Evolutionary conservation across 1,139 yeast genomes (phyloP), one percentile per base, ranked within the genome.

Genomic region (Zygoascus meyerae): DNA sequence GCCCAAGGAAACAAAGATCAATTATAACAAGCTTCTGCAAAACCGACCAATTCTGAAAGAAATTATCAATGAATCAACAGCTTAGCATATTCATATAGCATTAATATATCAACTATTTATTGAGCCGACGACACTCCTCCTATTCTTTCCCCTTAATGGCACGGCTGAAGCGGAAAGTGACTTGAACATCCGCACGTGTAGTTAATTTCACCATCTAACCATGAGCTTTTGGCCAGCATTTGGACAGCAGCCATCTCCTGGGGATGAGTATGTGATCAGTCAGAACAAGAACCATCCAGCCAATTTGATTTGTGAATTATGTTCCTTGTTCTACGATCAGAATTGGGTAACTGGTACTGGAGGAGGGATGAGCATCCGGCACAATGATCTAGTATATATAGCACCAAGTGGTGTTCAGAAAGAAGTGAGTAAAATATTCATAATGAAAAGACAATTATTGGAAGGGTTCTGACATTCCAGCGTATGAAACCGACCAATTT

Each of bases 281-380:
- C 9, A 31, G 30, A 83, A 83, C 58, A 79, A 83, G 5, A 64
- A 69, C 40, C 95, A 87, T 61, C 95, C 96, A 0, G 95, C 95
- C 3, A 83, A 84, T 58, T 69, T 85, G 57, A 85, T 90, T 53
- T 87, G 95, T 62, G 86, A 84, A 54, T 72, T 90, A 34, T 89
- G 97, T 63, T 72, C 78, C 44, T 69, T 78, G 28, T 86, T 90
- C 62, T 90, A 85, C 63, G 74, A 78, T 58, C 83, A 83, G 61
- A 83, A 86, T 48, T 89, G 97, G 96, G 94, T 87, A 53, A 84
- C 95, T 0, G 97, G 97, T 3, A 90, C 97, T 1, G 97, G 96
- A 2, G 97, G 97, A 21, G 97, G 97, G 2, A 83, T 90, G 58
- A 84, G 95, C 34, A 83, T 90, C 46, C 72, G 84, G 52, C 79